Evolutionary conservation across 805 yeast genomes (phyloP).

Genomic region (Lipomyces anomalus): DNA sequence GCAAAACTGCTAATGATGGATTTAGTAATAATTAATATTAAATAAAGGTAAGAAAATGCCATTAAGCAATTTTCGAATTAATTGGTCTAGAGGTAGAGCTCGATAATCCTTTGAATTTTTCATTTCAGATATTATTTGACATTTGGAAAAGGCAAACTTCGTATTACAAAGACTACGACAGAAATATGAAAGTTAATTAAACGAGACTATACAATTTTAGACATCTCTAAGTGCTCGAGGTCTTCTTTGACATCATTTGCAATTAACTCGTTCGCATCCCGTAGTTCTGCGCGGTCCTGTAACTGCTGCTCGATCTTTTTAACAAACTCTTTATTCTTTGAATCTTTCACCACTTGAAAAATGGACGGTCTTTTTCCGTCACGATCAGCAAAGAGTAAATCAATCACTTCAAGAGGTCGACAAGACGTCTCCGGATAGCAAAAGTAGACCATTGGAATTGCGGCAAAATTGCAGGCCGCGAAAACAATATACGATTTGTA

Average conservation of each 20-base stretch:
- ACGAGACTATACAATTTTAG: no score
- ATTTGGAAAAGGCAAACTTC: no score
- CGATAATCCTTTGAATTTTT: no score
- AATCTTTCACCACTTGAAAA: slow-evolving; percentile 13
- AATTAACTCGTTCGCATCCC: slow-evolving; percentile 5
- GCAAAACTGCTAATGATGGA: no score
- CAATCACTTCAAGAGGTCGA: slow-evolving; percentile 57
- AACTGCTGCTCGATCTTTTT: slow-evolving; percentile 7
- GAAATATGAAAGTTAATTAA: no score
- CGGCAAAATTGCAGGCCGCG: slow-evolving; percentile 41
- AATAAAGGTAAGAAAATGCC: no score
- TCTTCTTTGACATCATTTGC: slow-evolving; percentile 6
- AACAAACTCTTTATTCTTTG: slow-evolving; percentile 10
- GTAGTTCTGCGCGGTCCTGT: slow-evolving; percentile 4
- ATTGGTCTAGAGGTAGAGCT: no score
- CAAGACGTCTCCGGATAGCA: slow-evolving; percentile 88
- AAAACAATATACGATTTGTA: slow-evolving; percentile 43
- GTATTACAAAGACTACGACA: no score
- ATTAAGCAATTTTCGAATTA: no score
- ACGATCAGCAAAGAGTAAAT: slow-evolving; percentile 28
- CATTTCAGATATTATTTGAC: no score
- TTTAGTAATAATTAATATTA: no score
- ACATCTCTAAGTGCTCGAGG: slow-evolving; percentile 6
- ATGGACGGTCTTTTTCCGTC: slow-evolving; percentile 11
- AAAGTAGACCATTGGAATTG: slow-evolving; percentile 53